These are phyloP conservation scores for Vicia villosa DNA, from an alignment of 306 rosid genomes.

Conservation along the genomic window DNA sequence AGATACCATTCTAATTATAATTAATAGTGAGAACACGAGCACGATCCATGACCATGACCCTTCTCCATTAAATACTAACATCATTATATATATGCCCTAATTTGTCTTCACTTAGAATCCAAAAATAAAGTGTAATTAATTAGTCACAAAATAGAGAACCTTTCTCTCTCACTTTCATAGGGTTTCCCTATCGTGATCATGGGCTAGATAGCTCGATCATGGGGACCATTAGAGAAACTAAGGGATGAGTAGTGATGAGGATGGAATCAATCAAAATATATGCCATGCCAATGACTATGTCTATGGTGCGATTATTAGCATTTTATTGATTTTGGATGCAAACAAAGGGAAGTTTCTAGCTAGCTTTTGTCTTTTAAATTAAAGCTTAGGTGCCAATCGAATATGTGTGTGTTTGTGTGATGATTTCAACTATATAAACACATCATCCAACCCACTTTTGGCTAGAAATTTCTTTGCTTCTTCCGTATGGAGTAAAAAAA, in stretches of 20 bases:
- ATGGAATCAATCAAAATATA: slow-evolving; percentile 40
- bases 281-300: slow-evolving; percentile 37
- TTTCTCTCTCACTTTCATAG: slow-evolving; percentile 3
- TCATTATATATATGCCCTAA: background rate
- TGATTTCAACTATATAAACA: slow-evolving; percentile 30
- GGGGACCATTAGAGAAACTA: slow-evolving; percentile 52
- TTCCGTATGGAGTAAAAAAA: slow-evolving; percentile 18
- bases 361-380: slow-evolving; percentile 50
- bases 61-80: background rate
- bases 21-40: slow-evolving; percentile 40
- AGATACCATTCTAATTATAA: slow-evolving; percentile 46
- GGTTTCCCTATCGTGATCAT: background rate
- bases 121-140: background rate
- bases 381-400: slow-evolving; percentile 58
- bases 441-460: slow-evolving; percentile 29
- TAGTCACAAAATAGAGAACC: background rate
- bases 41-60: background rate
- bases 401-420: slow-evolving; percentile 43
- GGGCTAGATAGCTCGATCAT: background rate
- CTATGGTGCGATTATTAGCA: slow-evolving; percentile 47
- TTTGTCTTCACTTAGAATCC: background rate
- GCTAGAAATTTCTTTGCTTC: slow-evolving; percentile 31
- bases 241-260: slow-evolving; percentile 36
- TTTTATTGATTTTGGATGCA: slow-evolving; percentile 50
- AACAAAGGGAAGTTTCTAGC: slow-evolving; percentile 49